A percentile compares a stretch with the other conserved stretches of the same genome.
phyloP scores from a whole-genome alignment of 805 yeast species.

The Saccharomycopsis babjevae region DNA sequence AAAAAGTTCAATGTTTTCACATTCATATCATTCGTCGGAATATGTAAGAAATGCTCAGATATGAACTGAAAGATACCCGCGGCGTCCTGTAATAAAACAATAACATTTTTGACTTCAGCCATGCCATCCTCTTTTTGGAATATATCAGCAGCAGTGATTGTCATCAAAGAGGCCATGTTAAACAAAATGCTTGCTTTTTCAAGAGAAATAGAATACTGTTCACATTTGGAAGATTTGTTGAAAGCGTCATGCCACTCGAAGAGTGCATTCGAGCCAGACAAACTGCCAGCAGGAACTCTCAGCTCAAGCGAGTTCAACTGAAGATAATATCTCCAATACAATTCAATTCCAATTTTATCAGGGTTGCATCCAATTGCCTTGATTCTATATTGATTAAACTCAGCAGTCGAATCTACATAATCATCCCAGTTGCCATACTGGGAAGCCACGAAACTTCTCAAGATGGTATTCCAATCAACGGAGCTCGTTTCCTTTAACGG shows the following conservation, averaged over 20 bases:
- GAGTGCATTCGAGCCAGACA: conserved; percentile 38
- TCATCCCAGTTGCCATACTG: conserved; percentile 55
- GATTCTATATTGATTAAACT: conserved; percentile 48
- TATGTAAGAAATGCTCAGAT: conserved; percentile 75
- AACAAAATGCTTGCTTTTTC: conserved; percentile 82
- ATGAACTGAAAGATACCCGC: conserved; percentile 69
- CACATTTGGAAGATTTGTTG: conserved; percentile 32
- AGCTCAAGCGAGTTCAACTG: conserved; percentile 73
- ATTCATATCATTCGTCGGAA: conserved; percentile 71
- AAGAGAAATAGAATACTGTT: conserved; percentile 76
- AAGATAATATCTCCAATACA: conserved; percentile 63
- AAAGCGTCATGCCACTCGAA: conserved; percentile 82
- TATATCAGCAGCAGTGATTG: conserved; percentile 34
- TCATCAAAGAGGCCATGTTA: conserved; percentile 60
- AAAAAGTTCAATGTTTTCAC: conserved; percentile 61
- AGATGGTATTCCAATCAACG: conserved; percentile 56
- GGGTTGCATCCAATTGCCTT: conserved; percentile 42
- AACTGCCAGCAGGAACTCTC: conserved; percentile 52
- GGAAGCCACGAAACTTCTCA: conserved; percentile 45
- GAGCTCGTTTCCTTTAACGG: conserved; percentile 17
- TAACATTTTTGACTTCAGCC: conserved; percentile 45
- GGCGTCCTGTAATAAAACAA: conserved; percentile 57
- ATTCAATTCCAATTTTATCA: conserved; percentile 32
- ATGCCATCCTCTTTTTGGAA: conserved; percentile 22
- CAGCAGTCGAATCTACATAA: conserved; percentile 43